A percentile compares a stretch with the other conserved stretches of the same genome.
Evolutionary conservation across 1,284 basidiomycete genomes (phyloP).

Genomic region (Rhodofomes roseus): DNA sequence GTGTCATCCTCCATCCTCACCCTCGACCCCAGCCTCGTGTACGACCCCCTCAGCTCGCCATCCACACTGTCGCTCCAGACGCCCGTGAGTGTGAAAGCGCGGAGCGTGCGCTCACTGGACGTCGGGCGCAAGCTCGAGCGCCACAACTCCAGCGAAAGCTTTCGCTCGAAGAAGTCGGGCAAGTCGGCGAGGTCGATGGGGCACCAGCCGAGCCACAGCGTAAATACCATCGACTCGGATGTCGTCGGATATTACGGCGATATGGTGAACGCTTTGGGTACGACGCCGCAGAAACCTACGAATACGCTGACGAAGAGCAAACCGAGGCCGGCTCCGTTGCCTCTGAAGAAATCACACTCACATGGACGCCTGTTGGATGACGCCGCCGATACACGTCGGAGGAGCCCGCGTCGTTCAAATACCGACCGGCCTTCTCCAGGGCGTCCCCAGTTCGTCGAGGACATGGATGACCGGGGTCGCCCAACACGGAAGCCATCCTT

Average conservation of each 20-base stretch:
- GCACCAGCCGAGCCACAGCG: slow-evolving; percentile 16
- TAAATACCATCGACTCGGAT: slow-evolving; percentile 6
- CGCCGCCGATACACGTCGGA: slow-evolving; percentile 12
- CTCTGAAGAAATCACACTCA: slow-evolving; percentile 33
- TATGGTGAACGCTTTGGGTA: neutral
- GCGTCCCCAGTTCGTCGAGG: slow-evolving; percentile 20
- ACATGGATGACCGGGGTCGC: slow-evolving; percentile 37
- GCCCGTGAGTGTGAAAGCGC: slow-evolving; percentile 14
- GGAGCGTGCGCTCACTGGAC: slow-evolving; percentile 17
- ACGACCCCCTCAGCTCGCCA: slow-evolving; percentile 6
- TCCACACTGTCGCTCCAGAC: slow-evolving; percentile 4
- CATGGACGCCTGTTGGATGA: slow-evolving; percentile 29
- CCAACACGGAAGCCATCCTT: slow-evolving; percentile 42
- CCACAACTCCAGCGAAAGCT: slow-evolving; percentile 36
- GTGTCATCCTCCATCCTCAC: slow-evolving; percentile 5
- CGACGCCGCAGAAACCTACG: slow-evolving; percentile 10
- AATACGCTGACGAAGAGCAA: slow-evolving; percentile 43
- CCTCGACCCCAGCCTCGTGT: neutral
- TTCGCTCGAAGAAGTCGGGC: slow-evolving; percentile 38
- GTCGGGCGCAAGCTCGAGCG: slow-evolving; percentile 16
- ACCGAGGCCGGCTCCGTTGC: slow-evolving; percentile 30
- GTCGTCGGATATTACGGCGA: slow-evolving; percentile 11
- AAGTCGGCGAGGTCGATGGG: slow-evolving; percentile 21
- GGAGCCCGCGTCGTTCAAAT: slow-evolving; percentile 17
- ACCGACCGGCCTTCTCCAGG: slow-evolving; percentile 1